phyloP scores from a whole-genome alignment of 2,329 filamentous ascomycete species.

The Xylariaceae sp. region DNA sequence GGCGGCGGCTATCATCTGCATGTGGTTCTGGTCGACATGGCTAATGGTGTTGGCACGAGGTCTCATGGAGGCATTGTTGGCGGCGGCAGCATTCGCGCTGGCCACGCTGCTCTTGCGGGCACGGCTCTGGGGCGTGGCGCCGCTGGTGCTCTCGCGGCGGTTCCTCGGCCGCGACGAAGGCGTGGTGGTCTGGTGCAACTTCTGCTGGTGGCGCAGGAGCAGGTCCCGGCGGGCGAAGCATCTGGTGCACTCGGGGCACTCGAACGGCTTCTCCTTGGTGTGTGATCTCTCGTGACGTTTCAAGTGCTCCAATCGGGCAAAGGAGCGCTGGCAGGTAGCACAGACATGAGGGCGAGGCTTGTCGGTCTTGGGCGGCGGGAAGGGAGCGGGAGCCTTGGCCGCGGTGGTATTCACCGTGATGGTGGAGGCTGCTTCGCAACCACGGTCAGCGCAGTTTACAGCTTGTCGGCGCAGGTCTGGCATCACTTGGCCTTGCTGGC shows the following conservation, averaged over 20 bases:
- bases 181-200: constrained; percentile 88
- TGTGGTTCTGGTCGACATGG: constrained; percentile 71
- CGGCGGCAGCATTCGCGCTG: constrained; percentile 38
- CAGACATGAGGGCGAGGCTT: constrained; percentile 95
- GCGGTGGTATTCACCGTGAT: constrained; percentile 26
- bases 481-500: too few species aligned
- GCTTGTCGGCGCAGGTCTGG: too few species aligned
- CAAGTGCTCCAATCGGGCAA: constrained; percentile 89
- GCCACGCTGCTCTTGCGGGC: constrained; percentile 91
- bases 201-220: constrained; percentile 92
- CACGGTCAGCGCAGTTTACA: constrained; percentile 5
- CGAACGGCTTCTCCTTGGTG: constrained; percentile 86
- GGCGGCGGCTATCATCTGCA: constrained; percentile 62
- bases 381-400: constrained; percentile 26
- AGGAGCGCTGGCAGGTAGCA: constrained; percentile 81
- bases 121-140: constrained; percentile 58
- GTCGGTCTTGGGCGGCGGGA: constrained; percentile 87
- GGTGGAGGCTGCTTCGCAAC: constrained; percentile 24
- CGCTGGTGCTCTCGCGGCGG: constrained; percentile 79
- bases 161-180: constrained; percentile 81
- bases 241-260: constrained; percentile 87
- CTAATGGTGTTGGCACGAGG: constrained; percentile 94
- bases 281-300: constrained; percentile 83
- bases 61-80: constrained; percentile 58
- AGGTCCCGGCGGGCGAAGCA: constrained; percentile 94